Evolutionary conservation across 75 land plant genomes (phyloP), one percentile per base, ranked within the genome.

Genomic region (Cunninghamia lanceolata): DNA sequence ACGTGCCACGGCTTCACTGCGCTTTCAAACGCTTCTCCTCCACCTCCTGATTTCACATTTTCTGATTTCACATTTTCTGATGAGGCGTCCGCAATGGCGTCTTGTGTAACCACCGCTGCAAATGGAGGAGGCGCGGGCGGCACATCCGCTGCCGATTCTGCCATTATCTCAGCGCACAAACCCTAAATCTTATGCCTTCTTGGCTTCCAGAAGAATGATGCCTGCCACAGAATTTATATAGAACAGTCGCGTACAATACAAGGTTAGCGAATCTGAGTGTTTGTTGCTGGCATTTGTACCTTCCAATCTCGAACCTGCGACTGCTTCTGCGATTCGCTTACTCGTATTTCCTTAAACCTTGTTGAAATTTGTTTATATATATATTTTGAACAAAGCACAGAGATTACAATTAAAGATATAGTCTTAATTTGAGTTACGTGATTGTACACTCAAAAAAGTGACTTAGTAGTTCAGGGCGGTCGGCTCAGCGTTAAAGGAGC

Each of bases 1-100:
- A 78, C 82, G 21, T 78, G 82, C 82, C 82, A 78, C 11, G 82
- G 47, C 82, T 78, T 78, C 10, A 42, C 82, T 38, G 1, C 25
- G 9, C 9, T 50, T 50, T 50, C 52, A 50, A 11, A 0, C 36
- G 16, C 9, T 34, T 73, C 15, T 73, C 16, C 52, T 73, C 36
- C 32, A 13, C 3, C 52, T 50, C 52, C 46, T 10, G 82, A 40
- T 78, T 28, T 42, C 19, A 35, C 42, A 35, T 75, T 75, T 38
- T 75, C 39, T 36, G 40, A 75, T 13, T 28, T 42, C 19, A 35
- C 42, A 35, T 75, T 75, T 38, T 75, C 39, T 36, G 40, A 75
- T 13, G 78, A 10, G 34, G 21, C 21, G 3, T 78, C 47, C 28
- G 1, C n/a, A 25, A 4, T 78, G 25, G 21, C 21, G 10, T 21